Evolutionary conservation across 2,329 filamentous ascomycete genomes (phyloP), one percentile per base, ranked within the genome.

Genomic region (Claviceps sp.): DNA sequence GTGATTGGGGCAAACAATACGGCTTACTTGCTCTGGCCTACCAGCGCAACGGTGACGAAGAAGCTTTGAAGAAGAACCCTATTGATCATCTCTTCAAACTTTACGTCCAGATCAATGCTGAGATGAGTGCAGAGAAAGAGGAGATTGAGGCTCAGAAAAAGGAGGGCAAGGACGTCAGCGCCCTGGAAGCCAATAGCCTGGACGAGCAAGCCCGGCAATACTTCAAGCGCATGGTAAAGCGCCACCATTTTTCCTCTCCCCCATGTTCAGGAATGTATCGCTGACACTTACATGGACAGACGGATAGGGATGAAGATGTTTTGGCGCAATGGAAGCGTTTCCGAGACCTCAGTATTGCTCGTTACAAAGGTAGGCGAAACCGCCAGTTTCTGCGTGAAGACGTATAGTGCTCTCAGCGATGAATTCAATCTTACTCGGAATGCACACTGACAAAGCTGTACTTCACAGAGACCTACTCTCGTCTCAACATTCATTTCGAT

Each of bases 31-130:
- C 85, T 4, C 73, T 90, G 52, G 86, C 84, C 0, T 93, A 84
- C 64, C 76, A 86, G 63, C 80, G 79, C 60, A 90, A 85, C 63
- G 87, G 87, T 34, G 79, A 77, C 55, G 86, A 91, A 66, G 81
- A 84, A 58, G 78, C 81, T 54, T 74, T 93, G 13, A 67, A 78
- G 56, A 74, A 75, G 47, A 86, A 91, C 61, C 86, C 87, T 13
- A 88, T 91, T 62, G 85, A 86, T 65, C 87, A 93, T 65, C 72
- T 93, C 9, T 90, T 84, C 66, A 80, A 89, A 61, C 82, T 93
- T 50, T 93, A 91, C 61, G 86, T 90, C 56, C 78, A 81, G 65
- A 88, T 91, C 66, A 88, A 85, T 67, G 70, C 70, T 54, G 81
- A 87, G 48, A 76, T 84, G 63, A 67, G 72, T 2, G 78, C 74